These are phyloP conservation scores for Fusarium albidum DNA, from an alignment of 2,329 filamentous ascomycete species.

Conservation along the genomic window DNA sequence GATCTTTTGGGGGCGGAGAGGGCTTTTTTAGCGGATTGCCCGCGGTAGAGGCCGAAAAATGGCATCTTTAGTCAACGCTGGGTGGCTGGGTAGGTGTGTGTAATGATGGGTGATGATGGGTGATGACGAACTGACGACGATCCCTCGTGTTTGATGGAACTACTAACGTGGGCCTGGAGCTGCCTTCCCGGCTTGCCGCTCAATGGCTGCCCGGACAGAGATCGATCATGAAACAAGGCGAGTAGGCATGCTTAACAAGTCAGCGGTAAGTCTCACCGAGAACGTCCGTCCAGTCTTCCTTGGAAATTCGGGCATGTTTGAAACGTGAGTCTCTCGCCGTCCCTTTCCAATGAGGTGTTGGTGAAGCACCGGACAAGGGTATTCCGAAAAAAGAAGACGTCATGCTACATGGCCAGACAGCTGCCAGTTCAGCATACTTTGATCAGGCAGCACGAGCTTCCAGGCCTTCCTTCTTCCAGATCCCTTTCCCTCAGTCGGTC, in stretches of 20 bases:
- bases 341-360: neutral
- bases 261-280: neutral
- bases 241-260: neutral
- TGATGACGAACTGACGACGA: constrained; percentile 29
- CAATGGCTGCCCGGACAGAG: too few relatives aligned
- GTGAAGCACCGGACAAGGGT: neutral
- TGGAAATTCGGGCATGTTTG: neutral
- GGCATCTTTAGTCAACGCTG: neutral
- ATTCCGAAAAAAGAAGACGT: neutral
- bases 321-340: neutral
- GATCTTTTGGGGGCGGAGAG: constrained; percentile 1
- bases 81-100: too few relatives aligned
- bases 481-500: neutral
- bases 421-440: constrained; percentile 10
- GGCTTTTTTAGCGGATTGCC: constrained; percentile 5
- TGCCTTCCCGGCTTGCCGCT: neutral
- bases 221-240: neutral
- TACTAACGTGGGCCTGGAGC: constrained; percentile 8
- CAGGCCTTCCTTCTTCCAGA: neutral
- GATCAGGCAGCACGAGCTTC: neutral
- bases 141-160: constrained; percentile 12
- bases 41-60: constrained; percentile 4
- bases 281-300: neutral
- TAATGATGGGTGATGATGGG: constrained; percentile 25
- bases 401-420: neutral